Conservation (phyloP, 2,329 filamentous ascomycete species). For the Paramyrothecium sp. region DNA sequence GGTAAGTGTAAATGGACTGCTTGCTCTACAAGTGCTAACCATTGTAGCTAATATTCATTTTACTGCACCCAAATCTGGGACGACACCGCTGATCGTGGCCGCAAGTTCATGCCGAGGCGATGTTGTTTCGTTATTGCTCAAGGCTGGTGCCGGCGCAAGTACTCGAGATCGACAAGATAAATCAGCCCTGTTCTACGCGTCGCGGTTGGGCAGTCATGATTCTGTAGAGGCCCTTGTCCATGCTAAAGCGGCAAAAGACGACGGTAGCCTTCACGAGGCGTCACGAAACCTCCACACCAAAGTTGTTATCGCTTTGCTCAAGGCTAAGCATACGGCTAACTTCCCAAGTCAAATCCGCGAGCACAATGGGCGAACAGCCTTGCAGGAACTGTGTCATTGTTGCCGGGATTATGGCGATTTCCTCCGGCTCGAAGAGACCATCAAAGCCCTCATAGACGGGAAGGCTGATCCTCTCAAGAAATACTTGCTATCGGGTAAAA, state of each 20-base stretch:
- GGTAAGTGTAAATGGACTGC: background rate
- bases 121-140: background rate
- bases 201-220: background rate
- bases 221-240: constrained; percentile 3
- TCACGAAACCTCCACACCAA: constrained; percentile 8
- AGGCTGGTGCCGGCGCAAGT: background rate
- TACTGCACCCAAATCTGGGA: background rate
- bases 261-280: constrained; percentile 11
- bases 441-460: constrained; percentile 2
- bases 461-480: constrained; percentile 2
- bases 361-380: constrained; percentile 2
- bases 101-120: background rate
- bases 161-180: background rate
- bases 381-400: constrained; percentile 6
- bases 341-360: constrained; percentile 4
- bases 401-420: constrained; percentile 1
- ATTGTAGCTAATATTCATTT: background rate
- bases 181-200: background rate
- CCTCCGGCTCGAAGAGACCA: constrained; percentile 3
- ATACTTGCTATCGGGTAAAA: constrained; percentile 2
- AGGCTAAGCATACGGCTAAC: constrained; percentile 4
- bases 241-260: background rate
- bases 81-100: background rate
- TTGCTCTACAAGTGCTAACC: too few species aligned
- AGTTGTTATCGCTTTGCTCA: constrained; percentile 3